These are phyloP conservation scores for Cyathus striatus DNA, from an alignment of 768 basidiomycete species.

Conservation along the genomic window DNA sequence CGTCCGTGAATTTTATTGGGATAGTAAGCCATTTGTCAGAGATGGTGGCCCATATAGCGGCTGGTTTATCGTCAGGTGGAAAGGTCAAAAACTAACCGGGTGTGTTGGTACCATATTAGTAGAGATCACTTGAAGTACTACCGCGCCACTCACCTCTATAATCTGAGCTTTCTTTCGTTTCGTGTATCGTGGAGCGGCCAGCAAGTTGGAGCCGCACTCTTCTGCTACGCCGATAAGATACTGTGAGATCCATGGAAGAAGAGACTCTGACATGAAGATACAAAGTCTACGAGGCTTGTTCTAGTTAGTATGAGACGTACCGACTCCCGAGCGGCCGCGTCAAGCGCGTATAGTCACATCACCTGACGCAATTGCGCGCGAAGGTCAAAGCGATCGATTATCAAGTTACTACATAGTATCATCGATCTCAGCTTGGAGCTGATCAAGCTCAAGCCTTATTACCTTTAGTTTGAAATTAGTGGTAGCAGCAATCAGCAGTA, in stretches of 20 bases:
- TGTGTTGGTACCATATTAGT: background rate
- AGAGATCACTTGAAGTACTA: constrained; percentile 2
- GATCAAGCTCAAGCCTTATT: too few relatives aligned
- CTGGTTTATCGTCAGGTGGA: constrained; percentile 27
- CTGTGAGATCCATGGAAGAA: constrained; percentile 51
- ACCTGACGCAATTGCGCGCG: too few relatives aligned
- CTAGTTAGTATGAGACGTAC: background rate
- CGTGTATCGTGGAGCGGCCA: constrained; percentile 20
- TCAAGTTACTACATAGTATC: too few relatives aligned
- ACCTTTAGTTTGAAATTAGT: background rate
- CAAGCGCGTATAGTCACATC: constrained; percentile 4
- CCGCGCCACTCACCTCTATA: constrained; percentile 35
- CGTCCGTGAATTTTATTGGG: constrained; percentile 48
- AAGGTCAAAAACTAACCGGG: constrained; percentile 58
- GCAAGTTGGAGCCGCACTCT: constrained; percentile 41
- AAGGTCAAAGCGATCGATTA: background rate
- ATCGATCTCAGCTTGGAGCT: too few relatives aligned
- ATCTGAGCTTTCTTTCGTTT: constrained; percentile 56
- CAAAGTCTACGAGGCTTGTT: constrained; percentile 1
- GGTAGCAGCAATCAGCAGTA: too few relatives aligned
- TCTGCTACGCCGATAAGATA: constrained; percentile 49
- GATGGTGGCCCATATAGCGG: constrained; percentile 55
- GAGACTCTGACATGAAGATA: constrained; percentile 25
- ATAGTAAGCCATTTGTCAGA: constrained; percentile 53
- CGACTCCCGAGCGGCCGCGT: background rate